Evolutionary conservation across 2,329 filamentous ascomycete genomes (phyloP).

Genomic region (Penicillium corylophilum): DNA sequence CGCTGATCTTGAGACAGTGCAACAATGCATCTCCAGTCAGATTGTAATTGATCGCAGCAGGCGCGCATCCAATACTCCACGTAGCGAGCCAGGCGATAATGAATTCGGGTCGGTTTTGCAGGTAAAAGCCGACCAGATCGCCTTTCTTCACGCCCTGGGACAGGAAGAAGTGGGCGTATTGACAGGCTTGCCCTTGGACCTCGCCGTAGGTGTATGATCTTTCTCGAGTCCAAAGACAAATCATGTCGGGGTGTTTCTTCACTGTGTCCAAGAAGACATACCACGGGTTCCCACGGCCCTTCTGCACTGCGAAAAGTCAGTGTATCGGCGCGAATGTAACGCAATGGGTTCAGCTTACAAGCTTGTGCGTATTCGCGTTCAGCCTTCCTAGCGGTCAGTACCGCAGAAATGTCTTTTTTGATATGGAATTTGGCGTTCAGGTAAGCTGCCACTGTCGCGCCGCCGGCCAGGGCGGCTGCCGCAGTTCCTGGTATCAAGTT

Average conservation of each 20-base stretch:
- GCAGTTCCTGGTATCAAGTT: conserved; percentile 17
- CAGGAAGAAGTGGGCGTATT: conserved; percentile 63
- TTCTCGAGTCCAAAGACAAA: conserved; percentile 67
- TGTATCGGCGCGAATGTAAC: not conserved
- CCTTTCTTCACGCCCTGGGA: conserved; percentile 58
- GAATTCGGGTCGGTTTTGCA: conserved; percentile 68
- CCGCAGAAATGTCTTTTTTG: conserved; percentile 56
- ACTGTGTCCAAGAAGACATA: conserved; percentile 63
- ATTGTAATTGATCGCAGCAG: conserved; percentile 71
- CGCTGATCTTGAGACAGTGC: conserved; percentile 63
- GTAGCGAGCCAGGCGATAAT: conserved; percentile 64
- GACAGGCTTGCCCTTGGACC: conserved; percentile 55
- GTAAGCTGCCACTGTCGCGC: conserved; percentile 32
- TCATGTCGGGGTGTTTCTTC: conserved; percentile 51
- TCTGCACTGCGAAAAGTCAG: conserved; percentile 40
- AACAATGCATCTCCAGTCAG: conserved; percentile 62
- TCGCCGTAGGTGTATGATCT: conserved; percentile 61
- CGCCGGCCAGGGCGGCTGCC: conserved; percentile 28
- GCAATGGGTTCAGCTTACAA: conserved; percentile 35
- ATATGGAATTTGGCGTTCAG: conserved; percentile 68
- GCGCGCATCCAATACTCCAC: conserved; percentile 65
- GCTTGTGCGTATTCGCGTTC: conserved; percentile 50
- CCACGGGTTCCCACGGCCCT: conserved; percentile 61
- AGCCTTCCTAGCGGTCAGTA: conserved; percentile 47
- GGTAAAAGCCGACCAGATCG: conserved; percentile 65